phyloP scores from a whole-genome alignment of 352 stramenopile genomes.

The Phytophthora pinifolia region DNA sequence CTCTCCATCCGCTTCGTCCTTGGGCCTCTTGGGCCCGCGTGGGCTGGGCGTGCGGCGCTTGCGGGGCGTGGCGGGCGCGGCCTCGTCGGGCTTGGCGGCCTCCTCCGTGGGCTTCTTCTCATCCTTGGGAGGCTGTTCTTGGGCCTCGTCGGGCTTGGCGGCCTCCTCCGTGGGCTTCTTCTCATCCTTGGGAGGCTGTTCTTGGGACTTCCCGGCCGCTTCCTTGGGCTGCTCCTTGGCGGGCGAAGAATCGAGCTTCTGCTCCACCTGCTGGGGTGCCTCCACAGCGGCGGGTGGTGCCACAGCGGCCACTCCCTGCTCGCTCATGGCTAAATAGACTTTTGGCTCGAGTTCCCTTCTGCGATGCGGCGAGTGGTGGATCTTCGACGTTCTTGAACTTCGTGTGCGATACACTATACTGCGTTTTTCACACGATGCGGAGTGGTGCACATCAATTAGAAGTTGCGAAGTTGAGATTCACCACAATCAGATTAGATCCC shows the following conservation, averaged over 20 bases:
- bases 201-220: neutral
- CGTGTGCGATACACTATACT: constrained; percentile 1
- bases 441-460: too few relatives aligned
- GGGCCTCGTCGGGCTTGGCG: constrained; percentile 9
- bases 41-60: constrained; percentile 24
- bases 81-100: constrained; percentile 9
- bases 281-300: constrained; percentile 11
- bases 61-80: constrained; percentile 2
- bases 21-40: constrained; percentile 9
- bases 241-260: too few relatives aligned
- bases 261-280: neutral
- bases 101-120: constrained; percentile 15
- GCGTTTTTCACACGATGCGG: neutral
- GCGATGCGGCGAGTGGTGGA: constrained; percentile 25
- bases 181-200: constrained; percentile 1
- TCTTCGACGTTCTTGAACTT: constrained; percentile 23
- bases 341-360: constrained; percentile 33
- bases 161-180: constrained; percentile 12
- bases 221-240: neutral
- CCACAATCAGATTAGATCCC: constrained; percentile 14
- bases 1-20: neutral
- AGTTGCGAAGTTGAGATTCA: neutral
- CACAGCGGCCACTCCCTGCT: constrained; percentile 9
- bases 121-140: neutral
- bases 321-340: constrained; percentile 26